Conservation (phyloP, 345 rosid species). For the Euphorbia pulcherrima region DNA sequence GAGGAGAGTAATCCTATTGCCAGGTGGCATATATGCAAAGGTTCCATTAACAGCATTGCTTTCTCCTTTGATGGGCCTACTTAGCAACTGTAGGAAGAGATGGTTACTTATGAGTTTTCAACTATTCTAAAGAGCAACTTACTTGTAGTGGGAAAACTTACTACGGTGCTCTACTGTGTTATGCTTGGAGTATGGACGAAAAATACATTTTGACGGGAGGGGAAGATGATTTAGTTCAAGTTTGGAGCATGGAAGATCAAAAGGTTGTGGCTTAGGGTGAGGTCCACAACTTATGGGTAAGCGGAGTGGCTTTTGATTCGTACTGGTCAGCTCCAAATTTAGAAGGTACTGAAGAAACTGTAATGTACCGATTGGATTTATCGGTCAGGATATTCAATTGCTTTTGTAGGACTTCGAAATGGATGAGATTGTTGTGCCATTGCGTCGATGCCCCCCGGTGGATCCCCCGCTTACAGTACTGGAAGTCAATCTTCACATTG, state of each 20-base stretch:
- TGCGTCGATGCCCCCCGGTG: constrained; percentile 86
- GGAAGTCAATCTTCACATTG: constrained; percentile 99
- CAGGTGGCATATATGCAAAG: constrained; percentile 97
- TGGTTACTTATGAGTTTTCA: constrained; percentile 93
- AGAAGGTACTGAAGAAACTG: constrained; percentile 74
- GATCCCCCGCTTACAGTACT: constrained; percentile 88
- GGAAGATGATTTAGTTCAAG: constrained; percentile 98
- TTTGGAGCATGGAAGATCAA: constrained; percentile 98
- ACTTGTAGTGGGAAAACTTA: constrained; percentile 69
- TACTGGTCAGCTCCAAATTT: constrained; percentile 85
- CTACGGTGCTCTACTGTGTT: constrained; percentile 71
- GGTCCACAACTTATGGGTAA: constrained; percentile 99
- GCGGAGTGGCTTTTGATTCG: constrained; percentile 99
- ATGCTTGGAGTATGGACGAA: constrained; percentile 92
- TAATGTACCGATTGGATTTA: constrained; percentile 96
- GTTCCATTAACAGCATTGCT: constrained; percentile 81
- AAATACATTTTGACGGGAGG: constrained; percentile 98
- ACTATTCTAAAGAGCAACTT: constrained; percentile 61
- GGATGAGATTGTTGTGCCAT: constrained; percentile 98
- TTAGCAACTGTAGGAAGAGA: constrained; percentile 98
- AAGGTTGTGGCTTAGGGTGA: constrained; percentile 99
- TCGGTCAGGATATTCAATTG: constrained; percentile 97
- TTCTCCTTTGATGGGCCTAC: constrained; percentile 76
- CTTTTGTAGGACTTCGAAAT: constrained; percentile 95
- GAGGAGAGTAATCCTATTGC: constrained; percentile 98